phyloP scores from a whole-genome alignment of 2,329 filamentous ascomycete species.

The Penicillium fuscoglaucum region DNA sequence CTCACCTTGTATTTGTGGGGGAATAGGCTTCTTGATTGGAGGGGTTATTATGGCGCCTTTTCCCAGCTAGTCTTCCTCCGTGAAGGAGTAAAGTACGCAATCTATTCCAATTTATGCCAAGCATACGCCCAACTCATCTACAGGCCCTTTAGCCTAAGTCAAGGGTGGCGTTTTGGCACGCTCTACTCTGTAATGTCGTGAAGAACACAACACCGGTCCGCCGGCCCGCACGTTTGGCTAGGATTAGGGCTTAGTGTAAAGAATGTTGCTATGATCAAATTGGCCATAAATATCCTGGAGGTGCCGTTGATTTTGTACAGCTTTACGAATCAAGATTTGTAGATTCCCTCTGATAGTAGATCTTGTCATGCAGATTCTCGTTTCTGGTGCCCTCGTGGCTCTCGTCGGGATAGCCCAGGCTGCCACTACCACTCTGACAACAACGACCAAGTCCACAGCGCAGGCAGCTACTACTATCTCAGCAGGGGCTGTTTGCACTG shows the following conservation, averaged over 20 bases:
- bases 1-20: background rate
- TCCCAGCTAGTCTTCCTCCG: background rate
- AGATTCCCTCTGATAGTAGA: background rate
- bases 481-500: conserved; percentile 35
- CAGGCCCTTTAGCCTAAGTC: background rate
- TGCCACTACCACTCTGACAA: conserved; percentile 10
- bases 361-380: conserved; percentile 14
- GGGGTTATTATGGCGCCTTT: conserved; percentile 3
- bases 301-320: background rate
- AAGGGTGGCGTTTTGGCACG: background rate
- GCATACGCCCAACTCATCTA: background rate
- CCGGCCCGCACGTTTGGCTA: background rate
- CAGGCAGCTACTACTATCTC: background rate
- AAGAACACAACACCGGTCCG: background rate
- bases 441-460: conserved; percentile 12
- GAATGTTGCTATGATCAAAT: background rate
- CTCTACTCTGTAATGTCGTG: background rate
- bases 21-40: conserved; percentile 1
- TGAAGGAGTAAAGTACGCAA: background rate
- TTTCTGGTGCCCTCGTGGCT: conserved; percentile 12
- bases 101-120: background rate
- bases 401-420: conserved; percentile 11
- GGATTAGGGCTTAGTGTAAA: background rate
- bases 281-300: background rate
- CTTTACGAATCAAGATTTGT: no score